phyloP scores from a whole-genome alignment of 495 filamentous ascomycete species.

The Podospora comata region DNA sequence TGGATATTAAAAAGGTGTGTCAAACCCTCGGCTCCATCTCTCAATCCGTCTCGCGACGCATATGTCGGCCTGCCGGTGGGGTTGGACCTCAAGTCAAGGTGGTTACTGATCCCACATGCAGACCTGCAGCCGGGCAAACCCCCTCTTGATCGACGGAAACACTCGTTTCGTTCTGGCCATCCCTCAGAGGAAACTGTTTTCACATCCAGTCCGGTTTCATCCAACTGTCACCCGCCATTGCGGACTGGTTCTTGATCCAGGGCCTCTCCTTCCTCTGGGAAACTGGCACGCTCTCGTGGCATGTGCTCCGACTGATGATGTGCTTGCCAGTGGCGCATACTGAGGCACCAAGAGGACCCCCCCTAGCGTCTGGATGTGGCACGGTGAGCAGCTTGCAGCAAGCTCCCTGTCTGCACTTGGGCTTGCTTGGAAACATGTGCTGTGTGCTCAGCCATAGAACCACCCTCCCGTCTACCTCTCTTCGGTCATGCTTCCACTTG shows the following conservation, averaged over 20 bases:
- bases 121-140: not conserved
- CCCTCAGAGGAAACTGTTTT: constrained; percentile 6
- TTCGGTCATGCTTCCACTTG: not conserved
- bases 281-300: not conserved
- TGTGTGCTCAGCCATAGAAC: not conserved
- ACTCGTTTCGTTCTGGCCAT: constrained; percentile 11
- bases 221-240: not conserved
- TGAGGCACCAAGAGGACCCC: constrained; percentile 5
- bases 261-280: not conserved
- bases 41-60: not conserved
- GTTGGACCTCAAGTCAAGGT: not conserved
- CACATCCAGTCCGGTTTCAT: constrained; percentile 5
- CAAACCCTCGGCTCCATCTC: constrained; percentile 1
- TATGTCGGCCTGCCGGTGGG: not conserved
- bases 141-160: constrained; percentile 10
- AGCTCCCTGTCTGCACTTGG: constrained; percentile 9
- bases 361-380: constrained; percentile 17
- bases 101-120: not conserved
- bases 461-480: not conserved
- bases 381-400: constrained; percentile 16
- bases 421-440: constrained; percentile 9
- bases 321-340: constrained; percentile 5
- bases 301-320: not conserved
- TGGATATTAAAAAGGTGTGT: not conserved
- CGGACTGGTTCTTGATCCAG: too few species aligned